phyloP scores from a whole-genome alignment of 805 yeast species.

The Metschnikowia gelsemii region DNA sequence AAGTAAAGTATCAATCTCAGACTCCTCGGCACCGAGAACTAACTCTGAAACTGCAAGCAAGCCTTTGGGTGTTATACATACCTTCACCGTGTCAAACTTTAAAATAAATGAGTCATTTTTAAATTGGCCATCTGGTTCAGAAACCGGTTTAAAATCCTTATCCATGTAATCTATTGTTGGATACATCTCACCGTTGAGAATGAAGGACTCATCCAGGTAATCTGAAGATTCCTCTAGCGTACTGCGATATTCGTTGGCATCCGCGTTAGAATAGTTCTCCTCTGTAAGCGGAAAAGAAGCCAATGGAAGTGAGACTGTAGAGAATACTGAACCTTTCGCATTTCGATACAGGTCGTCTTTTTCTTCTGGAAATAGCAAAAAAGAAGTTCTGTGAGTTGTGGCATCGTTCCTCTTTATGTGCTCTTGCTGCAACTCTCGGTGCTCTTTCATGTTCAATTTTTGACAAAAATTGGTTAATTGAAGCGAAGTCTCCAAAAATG shows the following conservation, averaged over 20 bases:
- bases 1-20: slow-evolving; percentile 49
- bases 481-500: slow-evolving; percentile 57
- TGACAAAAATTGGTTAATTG: slow-evolving; percentile 59
- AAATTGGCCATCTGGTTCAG: slow-evolving; percentile 34
- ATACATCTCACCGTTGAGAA: slow-evolving; percentile 11
- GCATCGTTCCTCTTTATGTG: slow-evolving; percentile 75
- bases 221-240: slow-evolving; percentile 13
- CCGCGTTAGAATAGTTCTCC: slow-evolving; percentile 16
- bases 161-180: slow-evolving; percentile 32
- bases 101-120: slow-evolving; percentile 57
- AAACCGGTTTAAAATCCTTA: slow-evolving; percentile 33
- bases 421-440: slow-evolving; percentile 54
- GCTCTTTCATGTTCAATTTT: slow-evolving; percentile 46
- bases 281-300: slow-evolving; percentile 58
- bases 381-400: slow-evolving; percentile 78
- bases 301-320: slow-evolving; percentile 63
- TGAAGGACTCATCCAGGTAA: slow-evolving; percentile 13
- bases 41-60: slow-evolving; percentile 40
- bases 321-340: slow-evolving; percentile 51
- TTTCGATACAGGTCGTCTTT: slow-evolving; percentile 50
- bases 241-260: slow-evolving; percentile 1
- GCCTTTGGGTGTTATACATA: slow-evolving; percentile 47
- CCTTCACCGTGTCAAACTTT: slow-evolving; percentile 52
- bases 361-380: slow-evolving; percentile 54
- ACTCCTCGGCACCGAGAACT: slow-evolving; percentile 31